These are phyloP conservation scores for Corymbia citriodora DNA, from an alignment of 441 rosid genomes.

Conservation along the genomic window DNA sequence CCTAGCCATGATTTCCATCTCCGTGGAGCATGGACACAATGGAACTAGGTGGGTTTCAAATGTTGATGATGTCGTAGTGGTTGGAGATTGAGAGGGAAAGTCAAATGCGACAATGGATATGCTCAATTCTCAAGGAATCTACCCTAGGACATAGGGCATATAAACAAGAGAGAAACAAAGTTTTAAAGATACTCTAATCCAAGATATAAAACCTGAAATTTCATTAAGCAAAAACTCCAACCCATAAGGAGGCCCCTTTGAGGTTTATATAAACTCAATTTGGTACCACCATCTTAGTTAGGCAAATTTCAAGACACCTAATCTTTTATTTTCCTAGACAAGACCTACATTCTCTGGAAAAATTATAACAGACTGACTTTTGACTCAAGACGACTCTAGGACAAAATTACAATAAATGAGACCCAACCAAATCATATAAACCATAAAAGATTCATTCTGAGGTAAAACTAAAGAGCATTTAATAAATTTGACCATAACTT, in stretches of 20 bases:
- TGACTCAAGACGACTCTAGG: neutral
- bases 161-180: neutral
- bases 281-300: neutral
- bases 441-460: neutral
- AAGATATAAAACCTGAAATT: neutral
- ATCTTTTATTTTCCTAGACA: neutral
- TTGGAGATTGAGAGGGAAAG: neutral
- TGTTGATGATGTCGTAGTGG: neutral
- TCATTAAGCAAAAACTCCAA: neutral
- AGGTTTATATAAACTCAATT: neutral
- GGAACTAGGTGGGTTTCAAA: neutral
- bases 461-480: neutral
- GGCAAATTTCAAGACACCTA: neutral
- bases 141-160: neutral
- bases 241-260: neutral
- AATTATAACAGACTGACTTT: neutral
- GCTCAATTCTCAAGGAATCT: neutral
- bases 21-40: neutral
- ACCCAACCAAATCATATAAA: neutral
- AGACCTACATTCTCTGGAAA: neutral
- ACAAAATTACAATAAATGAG: neutral
- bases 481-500: neutral
- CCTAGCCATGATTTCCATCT: neutral
- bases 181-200: neutral
- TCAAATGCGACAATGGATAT: neutral